Evolutionary conservation across 192 early-diverging fungal genomes (phyloP), one percentile per base, ranked within the genome.

Genomic region (Coemansia sp.): DNA sequence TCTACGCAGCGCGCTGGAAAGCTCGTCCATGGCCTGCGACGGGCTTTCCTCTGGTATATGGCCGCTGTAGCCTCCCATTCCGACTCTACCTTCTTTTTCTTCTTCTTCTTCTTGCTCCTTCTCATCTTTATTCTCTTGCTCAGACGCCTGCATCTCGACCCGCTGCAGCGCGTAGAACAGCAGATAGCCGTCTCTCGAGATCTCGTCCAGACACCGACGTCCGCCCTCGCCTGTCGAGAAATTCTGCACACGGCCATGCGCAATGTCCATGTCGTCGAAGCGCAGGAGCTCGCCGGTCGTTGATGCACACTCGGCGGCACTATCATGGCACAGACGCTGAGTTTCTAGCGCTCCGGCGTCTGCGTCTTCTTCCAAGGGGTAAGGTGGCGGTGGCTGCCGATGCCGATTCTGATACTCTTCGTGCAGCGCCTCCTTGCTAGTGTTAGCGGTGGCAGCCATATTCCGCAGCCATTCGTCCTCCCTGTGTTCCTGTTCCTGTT

Each of bases 101-200:
- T 22, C 22, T 54, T 2, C 20, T 8, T 13, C 20, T 54, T 25
- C 25, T 25, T 25, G 25, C 25, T 25, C 25, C 25, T 25, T 2
- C 25, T 25, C 12, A 32, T 8, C 42, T 6, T n/a, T 11, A 14
- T 37, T 7, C 2, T 7, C 42, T 42, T 17, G 7, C 14, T 16
- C 42, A 41, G 42, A 19, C 46, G n/a, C 72, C 0, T 46, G 48
- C 19, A 48, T 38, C 25, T 64, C 65, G 46, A 59, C 65, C 5
- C 62, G 77, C 62, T 88, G 83, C 38, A 91, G 75, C 38, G 84
- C 87, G 61, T 91, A 91, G 58, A 89, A 89, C 37, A 89, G 71
- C 44, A 91, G 74, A 61, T 91, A 91, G 0, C 83, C 88, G 70
- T 88, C 85, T 16, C 67, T 60, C 20, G 68, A 69, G 13, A 84